Conservation (phyloP, 2,329 filamentous ascomycete species). For the Ilyonectria robusta region DNA sequence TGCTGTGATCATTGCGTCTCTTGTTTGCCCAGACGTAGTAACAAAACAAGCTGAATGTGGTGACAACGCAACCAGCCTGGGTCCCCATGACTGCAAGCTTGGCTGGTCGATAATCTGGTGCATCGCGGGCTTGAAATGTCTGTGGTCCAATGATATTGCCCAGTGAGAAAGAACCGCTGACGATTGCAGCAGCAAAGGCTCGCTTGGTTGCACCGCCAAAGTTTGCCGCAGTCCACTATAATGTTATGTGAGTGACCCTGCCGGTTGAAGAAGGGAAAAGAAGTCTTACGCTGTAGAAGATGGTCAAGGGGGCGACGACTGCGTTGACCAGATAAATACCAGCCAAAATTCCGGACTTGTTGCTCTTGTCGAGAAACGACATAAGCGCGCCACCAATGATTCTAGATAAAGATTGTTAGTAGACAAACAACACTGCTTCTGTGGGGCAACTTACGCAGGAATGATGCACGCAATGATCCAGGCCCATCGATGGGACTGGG, state of each 20-base stretch:
- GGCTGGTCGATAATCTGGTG: conserved; percentile 66
- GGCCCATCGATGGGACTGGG: conserved; percentile 63
- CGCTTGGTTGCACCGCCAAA: conserved; percentile 67
- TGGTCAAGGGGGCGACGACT: conserved; percentile 60
- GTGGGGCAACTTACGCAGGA: conserved; percentile 55
- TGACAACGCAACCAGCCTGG: conserved; percentile 58
- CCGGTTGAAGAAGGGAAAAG: fast-evolving
- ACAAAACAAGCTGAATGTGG: conserved; percentile 60
- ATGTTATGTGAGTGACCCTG: neutral
- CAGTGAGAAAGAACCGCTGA: conserved; percentile 65
- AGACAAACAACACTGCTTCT: neutral
- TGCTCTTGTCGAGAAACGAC: conserved; percentile 64
- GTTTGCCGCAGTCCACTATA: conserved; percentile 64
- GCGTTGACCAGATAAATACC: conserved; percentile 67
- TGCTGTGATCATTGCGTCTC: conserved; percentile 49
- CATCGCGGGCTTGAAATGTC: conserved; percentile 67
- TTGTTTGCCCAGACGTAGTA: conserved; percentile 68
- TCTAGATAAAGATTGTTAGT: conserved; percentile 39
- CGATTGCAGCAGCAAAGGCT: conserved; percentile 63
- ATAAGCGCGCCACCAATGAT: conserved; percentile 66
- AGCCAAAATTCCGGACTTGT: conserved; percentile 62
- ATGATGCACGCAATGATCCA: conserved; percentile 65
- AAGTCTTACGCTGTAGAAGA: conserved; percentile 61
- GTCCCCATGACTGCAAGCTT: conserved; percentile 70
- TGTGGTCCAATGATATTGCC: conserved; percentile 72